Base-by-base conservation (phyloP, 1,284 basidiomycete genomes). In the Schizophyllum commune region DNA sequence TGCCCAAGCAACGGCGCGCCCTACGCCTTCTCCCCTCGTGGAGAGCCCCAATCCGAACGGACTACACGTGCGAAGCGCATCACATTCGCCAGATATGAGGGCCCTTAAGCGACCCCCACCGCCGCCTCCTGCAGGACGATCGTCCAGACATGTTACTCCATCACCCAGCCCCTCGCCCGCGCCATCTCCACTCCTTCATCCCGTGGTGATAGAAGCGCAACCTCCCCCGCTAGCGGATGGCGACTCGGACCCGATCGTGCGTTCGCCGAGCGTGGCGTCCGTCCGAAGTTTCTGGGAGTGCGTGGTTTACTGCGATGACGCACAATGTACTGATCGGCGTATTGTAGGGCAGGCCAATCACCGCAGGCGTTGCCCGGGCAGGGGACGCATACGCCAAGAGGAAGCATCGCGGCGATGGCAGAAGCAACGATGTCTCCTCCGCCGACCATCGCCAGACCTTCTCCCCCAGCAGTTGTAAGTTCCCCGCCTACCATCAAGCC, bases 21-120 rank as follows among this genome's bases (percentile, higher is more conserved):
- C n/a, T 63, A 62, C 3, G 58, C 59, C 47, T 61, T 61, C 20
- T 58, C 57, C 9, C 69, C 32, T 65, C 69, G 13, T 61, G 70
- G 51, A 64, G 63, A 55, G 52, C 67, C 9, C 56, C 57, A 56
- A 47, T 52, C 61, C 64, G 47, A 59, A 65, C 51, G 65, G 56
- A 59, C 64, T 67, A 67, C 75, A 17, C 33, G 52, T 60, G 57
- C 69, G 59, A 8, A 15, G 57, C 15, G 61, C 60, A 13, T 58
- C 52, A 32, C 85, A 83, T 6, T 78, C 79, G 1, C 82, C 84
- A 0, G 84, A 87, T 66, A 65, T 83, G 55, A 81, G 77, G 52
- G 63, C 69, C 2, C 83, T 80, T 66, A 74, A 80, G 61, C 77
- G 79, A 13, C 85, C 84, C 0, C 86, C 86, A 0, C 86, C 85